These are phyloP conservation scores for Fusarium heterosporum DNA, from an alignment of 2,329 filamentous ascomycete genomes.

Conservation along the genomic window DNA sequence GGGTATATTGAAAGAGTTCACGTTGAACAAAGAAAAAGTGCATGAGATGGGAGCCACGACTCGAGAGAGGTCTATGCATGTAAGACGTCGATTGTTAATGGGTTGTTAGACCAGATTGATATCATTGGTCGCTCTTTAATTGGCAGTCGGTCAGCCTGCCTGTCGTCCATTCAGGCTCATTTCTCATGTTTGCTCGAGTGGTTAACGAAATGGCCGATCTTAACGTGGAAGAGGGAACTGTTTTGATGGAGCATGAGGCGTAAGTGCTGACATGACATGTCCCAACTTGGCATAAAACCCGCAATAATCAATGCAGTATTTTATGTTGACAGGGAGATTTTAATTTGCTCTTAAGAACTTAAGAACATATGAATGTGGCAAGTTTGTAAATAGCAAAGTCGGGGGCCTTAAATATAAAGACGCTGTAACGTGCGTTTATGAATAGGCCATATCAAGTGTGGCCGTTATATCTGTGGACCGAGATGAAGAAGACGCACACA, in stretches of 20 bases:
- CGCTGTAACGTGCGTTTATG: background rate
- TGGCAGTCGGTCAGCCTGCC: background rate
- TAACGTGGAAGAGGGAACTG: constrained; percentile 24
- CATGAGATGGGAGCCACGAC: constrained; percentile 23
- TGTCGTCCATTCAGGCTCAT: constrained; percentile 1
- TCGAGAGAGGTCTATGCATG: constrained; percentile 33
- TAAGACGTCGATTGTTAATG: constrained; percentile 14
- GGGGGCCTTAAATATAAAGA: background rate
- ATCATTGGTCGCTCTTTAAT: constrained; percentile 5
- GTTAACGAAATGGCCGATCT: constrained; percentile 6
- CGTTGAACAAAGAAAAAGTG: background rate
- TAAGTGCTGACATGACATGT: constrained; percentile 31
- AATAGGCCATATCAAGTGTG: background rate
- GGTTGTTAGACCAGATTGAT: background rate
- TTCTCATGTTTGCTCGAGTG: constrained; percentile 16
- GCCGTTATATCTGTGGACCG: background rate
- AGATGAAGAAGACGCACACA: background rate
- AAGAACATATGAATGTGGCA: background rate
- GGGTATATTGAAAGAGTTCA: no score
- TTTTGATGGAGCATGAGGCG: constrained; percentile 21
- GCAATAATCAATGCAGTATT: background rate
- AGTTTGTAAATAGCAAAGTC: background rate
- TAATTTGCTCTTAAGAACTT: background rate
- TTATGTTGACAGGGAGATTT: background rate
- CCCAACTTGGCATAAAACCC: constrained; percentile 26